These are phyloP conservation scores for Claviceps paspali DNA, from an alignment of 2,329 filamentous ascomycete species.

Conservation along the genomic window DNA sequence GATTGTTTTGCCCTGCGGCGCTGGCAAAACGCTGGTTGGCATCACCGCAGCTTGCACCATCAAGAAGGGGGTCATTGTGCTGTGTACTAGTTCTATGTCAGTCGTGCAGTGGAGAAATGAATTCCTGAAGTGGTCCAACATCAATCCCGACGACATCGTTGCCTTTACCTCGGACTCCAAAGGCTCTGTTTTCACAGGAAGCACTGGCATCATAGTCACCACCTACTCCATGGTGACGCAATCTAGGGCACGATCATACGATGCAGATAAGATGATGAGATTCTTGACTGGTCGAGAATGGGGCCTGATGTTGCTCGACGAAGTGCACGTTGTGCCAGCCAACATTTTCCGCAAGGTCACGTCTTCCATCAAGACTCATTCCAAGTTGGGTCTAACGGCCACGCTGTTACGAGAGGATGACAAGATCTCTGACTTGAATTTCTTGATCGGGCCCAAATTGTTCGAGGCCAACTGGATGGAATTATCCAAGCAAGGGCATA, in stretches of 20 bases:
- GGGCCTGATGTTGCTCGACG: slow-evolving; percentile 93
- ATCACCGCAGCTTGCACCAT: slow-evolving; percentile 96
- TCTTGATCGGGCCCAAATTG: slow-evolving; percentile 89
- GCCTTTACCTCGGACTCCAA: slow-evolving; percentile 94
- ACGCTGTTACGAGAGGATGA: slow-evolving; percentile 92
- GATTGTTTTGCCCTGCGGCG: slow-evolving; percentile 90
- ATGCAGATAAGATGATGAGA: slow-evolving; percentile 95
- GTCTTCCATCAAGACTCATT: slow-evolving; percentile 82
- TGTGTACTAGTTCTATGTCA: slow-evolving; percentile 96
- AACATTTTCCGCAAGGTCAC: slow-evolving; percentile 94
- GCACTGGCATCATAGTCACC: slow-evolving; percentile 90
- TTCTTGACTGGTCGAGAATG: slow-evolving; percentile 82
- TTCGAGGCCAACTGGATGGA: slow-evolving; percentile 99
- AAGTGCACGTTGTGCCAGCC: slow-evolving; percentile 94
- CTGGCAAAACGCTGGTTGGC: slow-evolving; percentile 94
- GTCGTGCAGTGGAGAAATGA: slow-evolving; percentile 94
- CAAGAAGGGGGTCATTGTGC: slow-evolving; percentile 87
- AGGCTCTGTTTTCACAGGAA: slow-evolving; percentile 59
- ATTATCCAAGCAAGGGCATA: slow-evolving; percentile 88
- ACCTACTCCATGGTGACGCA: slow-evolving; percentile 99
- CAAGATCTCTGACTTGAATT: slow-evolving; percentile 95
- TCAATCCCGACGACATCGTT: slow-evolving; percentile 78
- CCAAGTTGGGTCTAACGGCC: slow-evolving; percentile 86
- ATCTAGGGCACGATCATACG: slow-evolving; percentile 71
- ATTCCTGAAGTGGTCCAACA: slow-evolving; percentile 97